Base-by-base conservation (phyloP, 140 eudicot genomes). In the Cichorium intybus region DNA sequence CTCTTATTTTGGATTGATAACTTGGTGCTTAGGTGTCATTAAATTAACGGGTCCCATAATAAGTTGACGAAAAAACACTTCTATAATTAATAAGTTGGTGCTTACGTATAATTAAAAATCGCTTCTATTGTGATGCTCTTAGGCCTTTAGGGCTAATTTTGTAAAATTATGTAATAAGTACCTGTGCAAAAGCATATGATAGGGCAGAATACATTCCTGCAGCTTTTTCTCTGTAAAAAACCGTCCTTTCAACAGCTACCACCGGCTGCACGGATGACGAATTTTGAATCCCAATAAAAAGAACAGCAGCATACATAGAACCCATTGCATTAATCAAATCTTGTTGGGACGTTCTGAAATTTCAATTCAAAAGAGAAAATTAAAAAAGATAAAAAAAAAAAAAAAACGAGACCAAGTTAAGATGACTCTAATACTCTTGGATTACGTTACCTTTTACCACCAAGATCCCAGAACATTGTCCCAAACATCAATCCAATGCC, bases 141-240 rank as follows among this genome's bases (percentile, higher is more conserved):
- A n/a, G n/a, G n/a, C n/a, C n/a, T n/a, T n/a, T n/a, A n/a, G n/a
- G n/a, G n/a, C n/a, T n/a, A n/a, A n/a, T n/a, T n/a, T n/a, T n/a
- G n/a, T n/a, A 31, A 33, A 28, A 8, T 0, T 6, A 4, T 5
- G 4, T 28, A 0, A 1, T 17, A 31, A 11, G 7, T 45, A 82
- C 95, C 86, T 85, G 95, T 47, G 84, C 84, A 27, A 85, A 76
- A 57, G 89, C 95, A 55, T 85, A 85, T 18, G 95, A 82, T 62
- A 85, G 24, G 27, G 88, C 79, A 6, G 95, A 85, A 64, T 82
- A 85, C 95, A 85, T 79, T 47, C 89, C 95, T 0, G 95, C 89
- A 3, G 89, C 88, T 64, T 83, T 77, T 68, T 85, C 95, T 47
- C 95, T 76, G 37, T 85, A 82, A 50, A 70, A 82, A 14, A 85